A percentile compares a stretch with the other conserved stretches of the same genome.
Conservation (phyloP, 495 filamentous ascomycete species). For the Penicillium pulvis region DNA sequence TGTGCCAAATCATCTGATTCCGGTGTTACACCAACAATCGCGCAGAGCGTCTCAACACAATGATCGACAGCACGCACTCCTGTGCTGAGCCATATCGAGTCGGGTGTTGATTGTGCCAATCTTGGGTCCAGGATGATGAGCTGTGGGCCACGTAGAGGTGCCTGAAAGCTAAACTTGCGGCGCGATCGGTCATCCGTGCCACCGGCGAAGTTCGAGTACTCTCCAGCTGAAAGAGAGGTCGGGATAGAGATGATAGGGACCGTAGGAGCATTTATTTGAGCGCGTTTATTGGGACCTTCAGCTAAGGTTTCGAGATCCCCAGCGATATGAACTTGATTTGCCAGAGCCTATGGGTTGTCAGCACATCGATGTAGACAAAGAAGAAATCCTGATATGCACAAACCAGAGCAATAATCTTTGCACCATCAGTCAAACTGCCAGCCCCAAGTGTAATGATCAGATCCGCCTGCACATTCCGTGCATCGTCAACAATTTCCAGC, state of each 20-base stretch:
- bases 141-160: slow-evolving; percentile 47
- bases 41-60: slow-evolving; percentile 62
- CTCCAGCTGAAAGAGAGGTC: slow-evolving; percentile 63
- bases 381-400: slow-evolving; percentile 11
- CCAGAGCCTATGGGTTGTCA: slow-evolving; percentile 36
- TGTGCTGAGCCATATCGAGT: slow-evolving; percentile 61
- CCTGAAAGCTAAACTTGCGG: slow-evolving; percentile 55
- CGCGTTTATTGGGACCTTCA: slow-evolving; percentile 34
- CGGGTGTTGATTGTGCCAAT: slow-evolving; percentile 56
- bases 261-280: slow-evolving; percentile 36
- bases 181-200: slow-evolving; percentile 55
- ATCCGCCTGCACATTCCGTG: slow-evolving; percentile 51
- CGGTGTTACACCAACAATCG: slow-evolving; percentile 36
- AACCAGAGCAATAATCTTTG: slow-evolving; percentile 60
- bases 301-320: slow-evolving; percentile 47
- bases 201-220: slow-evolving; percentile 60
- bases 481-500: slow-evolving; percentile 54
- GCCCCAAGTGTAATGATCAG: slow-evolving; percentile 62
- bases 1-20: slow-evolving; percentile 43
- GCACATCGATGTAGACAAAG: neutral
- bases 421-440: slow-evolving; percentile 62
- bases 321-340: slow-evolving; percentile 49
- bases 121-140: slow-evolving; percentile 62
- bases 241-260: slow-evolving; percentile 63
- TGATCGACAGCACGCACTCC: slow-evolving; percentile 67